Conservation (phyloP, 2,329 filamentous ascomycete genomes). For the Penicillium sumatraense region DNA sequence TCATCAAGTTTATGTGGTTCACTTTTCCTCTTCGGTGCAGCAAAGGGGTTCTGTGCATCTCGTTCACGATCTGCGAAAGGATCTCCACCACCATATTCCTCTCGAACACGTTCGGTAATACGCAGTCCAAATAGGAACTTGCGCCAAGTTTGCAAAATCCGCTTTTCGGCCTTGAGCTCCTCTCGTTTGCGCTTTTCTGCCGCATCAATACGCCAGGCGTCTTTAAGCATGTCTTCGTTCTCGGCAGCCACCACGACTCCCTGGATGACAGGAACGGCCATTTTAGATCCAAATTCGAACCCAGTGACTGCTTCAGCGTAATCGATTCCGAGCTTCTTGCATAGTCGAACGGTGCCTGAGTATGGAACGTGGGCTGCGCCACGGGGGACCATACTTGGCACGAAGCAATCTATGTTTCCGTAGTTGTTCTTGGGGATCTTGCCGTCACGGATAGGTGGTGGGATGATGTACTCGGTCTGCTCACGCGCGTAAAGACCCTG, state of each 20-base stretch:
- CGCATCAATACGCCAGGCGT: constrained; percentile 78
- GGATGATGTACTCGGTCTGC: constrained; percentile 96
- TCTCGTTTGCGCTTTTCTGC: constrained; percentile 77
- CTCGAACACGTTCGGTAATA: constrained; percentile 75
- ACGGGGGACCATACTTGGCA: constrained; percentile 85
- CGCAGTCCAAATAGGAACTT: constrained; percentile 85
- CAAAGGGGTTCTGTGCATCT: constrained; percentile 43
- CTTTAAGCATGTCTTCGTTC: constrained; percentile 73
- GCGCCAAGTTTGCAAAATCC: constrained; percentile 77
- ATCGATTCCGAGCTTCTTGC: constrained; percentile 81
- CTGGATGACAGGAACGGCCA: constrained; percentile 88
- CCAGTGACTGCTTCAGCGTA: constrained; percentile 93
- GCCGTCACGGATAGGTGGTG: constrained; percentile 80
- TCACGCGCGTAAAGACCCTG: constrained; percentile 83
- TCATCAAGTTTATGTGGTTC: constrained; percentile 13
- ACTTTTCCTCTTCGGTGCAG: constrained; percentile 18
- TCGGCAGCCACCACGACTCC: constrained; percentile 88
- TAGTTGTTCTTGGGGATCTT: constrained; percentile 92
- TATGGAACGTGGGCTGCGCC: constrained; percentile 85
- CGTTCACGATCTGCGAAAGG: constrained; percentile 34
- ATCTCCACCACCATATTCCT: constrained; percentile 71
- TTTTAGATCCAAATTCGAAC: constrained; percentile 94
- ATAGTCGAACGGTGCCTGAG: constrained; percentile 76
- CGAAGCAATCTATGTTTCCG: constrained; percentile 96
- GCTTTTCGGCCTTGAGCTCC: constrained; percentile 78